Evolutionary conservation across 192 early-diverging fungal genomes (phyloP), one percentile per base, ranked within the genome.

Genomic region (Coemansia javaensis): DNA sequence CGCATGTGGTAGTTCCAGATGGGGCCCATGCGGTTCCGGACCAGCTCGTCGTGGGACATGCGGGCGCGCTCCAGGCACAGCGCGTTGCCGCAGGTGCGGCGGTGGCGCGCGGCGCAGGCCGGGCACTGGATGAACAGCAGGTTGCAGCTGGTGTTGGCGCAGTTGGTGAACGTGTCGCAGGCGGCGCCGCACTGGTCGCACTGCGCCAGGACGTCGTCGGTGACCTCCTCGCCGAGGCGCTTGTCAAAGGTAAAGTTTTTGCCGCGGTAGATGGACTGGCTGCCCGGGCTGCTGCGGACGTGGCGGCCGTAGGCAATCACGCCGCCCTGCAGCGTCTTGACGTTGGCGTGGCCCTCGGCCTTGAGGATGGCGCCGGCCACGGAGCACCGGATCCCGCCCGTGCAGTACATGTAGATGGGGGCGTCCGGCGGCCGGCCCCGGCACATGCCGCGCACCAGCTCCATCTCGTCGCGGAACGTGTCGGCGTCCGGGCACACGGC

Each of bases 181-280:
- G 80, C 62, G 20, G 51, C 40, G 15, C 85, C 85, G 41, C 88
- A 90, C 15, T 84, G 78, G 39, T 85, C 81, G 46, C 88, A 90
- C 28, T 79, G 63, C 1, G 81, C 63, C 8, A 87, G 40, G 0
- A 90, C 71, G 4, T 86, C 85, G 20, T 75, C 56, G 10, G 88
- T 85, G 37, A 68, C 61, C 21, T 48, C 53, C 54, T 90, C 88
- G 15, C 88, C 85, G 14, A 85, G 49, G 1, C 88, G 86, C 42
- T 81, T 79, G 59, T 90, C 88, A 50, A 90, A 90, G 2, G 88
- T 90, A 56, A 90, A 90, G 53, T 90, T 90, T 20, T 84, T 87
- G 33, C 88, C 88, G 13, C 56, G 66, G 55, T 79, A 90, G 8
- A 86, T 63, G 3, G 88, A 90, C 7, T 2, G 37, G 17, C 8